Base-by-base conservation (phyloP, 306 rosid species). In the Biancaea sappan region DNA sequence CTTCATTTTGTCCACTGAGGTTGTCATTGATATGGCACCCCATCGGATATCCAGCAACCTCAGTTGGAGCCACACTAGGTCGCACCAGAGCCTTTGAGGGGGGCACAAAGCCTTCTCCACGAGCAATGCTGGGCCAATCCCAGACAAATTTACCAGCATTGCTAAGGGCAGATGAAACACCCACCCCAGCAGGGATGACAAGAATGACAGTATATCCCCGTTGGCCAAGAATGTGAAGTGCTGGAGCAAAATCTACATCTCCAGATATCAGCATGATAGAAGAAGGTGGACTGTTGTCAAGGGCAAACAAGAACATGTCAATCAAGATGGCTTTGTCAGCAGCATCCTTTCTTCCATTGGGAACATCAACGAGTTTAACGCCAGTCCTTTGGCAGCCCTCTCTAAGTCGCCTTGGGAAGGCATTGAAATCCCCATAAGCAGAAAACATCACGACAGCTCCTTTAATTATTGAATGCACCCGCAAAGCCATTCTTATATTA, bases 341-440 rank as follows among this genome's bases (percentile, higher is more conserved):
- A 71, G 98, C 96, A 81, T 92, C 97, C 79, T 92, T 92, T 82
- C 99, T 86, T 71, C 99, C 97, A 69, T 90, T 94, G 37, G 99
- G 99, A 78, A 94, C 98, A 68, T 94, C 97, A 66, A 87, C 58
- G 22, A 94, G 96, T 76, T 84, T 92, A 60, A 94, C 96, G 62
- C 97, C 99, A 34, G 99, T 94, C 83, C 97, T 86, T 79, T 92
- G 99, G 74, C 99, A 94, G 58, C 97, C 96, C 78, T 87, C 97
- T 28, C 97, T 88, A 38, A 94, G 86, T 16, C 97, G 82, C 81
- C 88, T 84, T 31, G 97, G 91, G 86, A 94, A 92, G 82, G 90
- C 80, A 77, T 90, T 94, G 84, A 92, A 92, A 80, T 92, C 97
- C 50, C 97, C 99, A 77, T 92, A 90, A 3, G 97, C 97, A 71